Conservation (phyloP, 768 basidiomycete genomes). For the Phanerodontia chrysosporium region DNA sequence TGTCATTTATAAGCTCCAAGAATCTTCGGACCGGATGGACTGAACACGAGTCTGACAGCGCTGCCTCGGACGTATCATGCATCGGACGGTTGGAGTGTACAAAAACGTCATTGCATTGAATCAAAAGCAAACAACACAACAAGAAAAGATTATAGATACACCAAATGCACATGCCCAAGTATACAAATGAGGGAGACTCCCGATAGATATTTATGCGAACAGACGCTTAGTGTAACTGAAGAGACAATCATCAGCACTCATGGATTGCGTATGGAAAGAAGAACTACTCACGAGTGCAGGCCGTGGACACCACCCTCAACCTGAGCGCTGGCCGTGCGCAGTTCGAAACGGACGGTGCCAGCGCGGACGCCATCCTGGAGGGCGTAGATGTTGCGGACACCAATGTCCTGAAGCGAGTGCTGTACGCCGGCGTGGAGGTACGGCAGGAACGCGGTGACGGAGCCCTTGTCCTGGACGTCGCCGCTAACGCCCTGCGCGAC, state of each 20-base stretch:
- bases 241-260: not conserved
- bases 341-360: constrained; percentile 81
- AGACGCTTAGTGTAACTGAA: constrained; percentile 55
- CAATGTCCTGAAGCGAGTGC: constrained; percentile 93
- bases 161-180: not conserved
- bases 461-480: constrained; percentile 96
- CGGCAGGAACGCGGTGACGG: constrained; percentile 87
- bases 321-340: constrained; percentile 93
- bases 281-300: constrained; percentile 76
- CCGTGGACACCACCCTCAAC: constrained; percentile 96
- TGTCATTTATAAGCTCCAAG: too few relatives aligned
- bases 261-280: not conserved
- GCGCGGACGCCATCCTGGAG: constrained; percentile 61
- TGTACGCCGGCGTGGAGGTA: constrained; percentile 80
- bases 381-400: constrained; percentile 62
- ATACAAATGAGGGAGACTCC: constrained; percentile 4
- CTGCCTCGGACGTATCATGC: not conserved
- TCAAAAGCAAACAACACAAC: not conserved
- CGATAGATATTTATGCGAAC: constrained; percentile 33
- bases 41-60: not conserved
- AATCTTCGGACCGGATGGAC: not conserved
- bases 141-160: constrained; percentile 3
- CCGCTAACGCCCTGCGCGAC: constrained; percentile 96
- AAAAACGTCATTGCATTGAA: not conserved
- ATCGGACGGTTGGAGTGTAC: not conserved